Percentiles rank a stretch among this genome's conserved stretches.
Evolutionary conservation across 768 basidiomycete species (phyloP).

Genomic region (Cystofilobasidium capitatum): DNA sequence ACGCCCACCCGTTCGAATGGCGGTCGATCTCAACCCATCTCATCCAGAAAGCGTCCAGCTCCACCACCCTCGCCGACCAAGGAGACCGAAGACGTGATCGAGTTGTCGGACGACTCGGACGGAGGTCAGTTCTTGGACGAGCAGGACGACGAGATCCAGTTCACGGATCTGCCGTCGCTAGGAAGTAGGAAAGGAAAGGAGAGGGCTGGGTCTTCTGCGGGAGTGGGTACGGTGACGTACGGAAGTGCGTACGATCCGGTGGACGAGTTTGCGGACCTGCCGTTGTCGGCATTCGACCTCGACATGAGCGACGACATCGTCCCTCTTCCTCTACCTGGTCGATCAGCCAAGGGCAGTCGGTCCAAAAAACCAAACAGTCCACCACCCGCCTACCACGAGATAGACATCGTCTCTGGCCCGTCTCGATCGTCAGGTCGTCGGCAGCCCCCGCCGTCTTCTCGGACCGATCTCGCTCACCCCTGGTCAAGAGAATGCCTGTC

Average conservation of each 20-base stretch:
- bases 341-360: background rate
- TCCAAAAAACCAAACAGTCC: background rate
- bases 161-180: background rate
- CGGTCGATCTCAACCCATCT: background rate
- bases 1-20: background rate
- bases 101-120: background rate
- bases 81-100: background rate
- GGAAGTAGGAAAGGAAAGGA: background rate
- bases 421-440: background rate
- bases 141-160: conserved; percentile 6
- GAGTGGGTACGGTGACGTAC: background rate
- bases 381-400: conserved; percentile 8
- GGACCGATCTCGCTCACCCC: conserved; percentile 31
- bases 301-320: conserved; percentile 19
- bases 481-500: conserved; percentile 48
- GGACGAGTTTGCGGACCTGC: conserved; percentile 17
- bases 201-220: background rate
- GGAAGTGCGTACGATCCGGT: background rate
- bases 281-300: conserved; percentile 9
- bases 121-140: conserved; percentile 3
- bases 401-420: background rate
- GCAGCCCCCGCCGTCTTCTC: conserved; percentile 8
- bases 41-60: background rate
- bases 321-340: background rate
- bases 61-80: background rate